A percentile compares a stretch with the other conserved stretches of the same genome.
Evolutionary conservation across 179 eudicot species (phyloP).

Genomic region (Silene vulgaris): DNA sequence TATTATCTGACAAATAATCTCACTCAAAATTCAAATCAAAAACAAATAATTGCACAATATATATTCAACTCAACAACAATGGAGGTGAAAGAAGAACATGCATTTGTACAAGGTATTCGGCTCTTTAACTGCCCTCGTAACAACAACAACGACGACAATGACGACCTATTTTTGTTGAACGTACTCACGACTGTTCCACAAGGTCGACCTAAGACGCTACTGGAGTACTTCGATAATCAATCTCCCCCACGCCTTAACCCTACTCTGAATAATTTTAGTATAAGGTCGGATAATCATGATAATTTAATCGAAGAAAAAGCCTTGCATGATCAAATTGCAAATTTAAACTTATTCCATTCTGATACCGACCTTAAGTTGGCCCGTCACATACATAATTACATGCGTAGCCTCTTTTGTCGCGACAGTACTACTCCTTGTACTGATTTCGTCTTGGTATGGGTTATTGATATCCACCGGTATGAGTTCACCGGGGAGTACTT

Average conservation of each 20-base stretch:
- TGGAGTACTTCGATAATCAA: neutral
- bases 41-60: too few relatives aligned
- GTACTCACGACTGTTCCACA: neutral
- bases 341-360: neutral
- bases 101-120: neutral
- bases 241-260: neutral
- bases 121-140: neutral
- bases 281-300: neutral
- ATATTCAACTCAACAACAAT: too few relatives aligned
- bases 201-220: neutral
- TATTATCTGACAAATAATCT: too few relatives aligned
- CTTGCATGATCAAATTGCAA: neutral
- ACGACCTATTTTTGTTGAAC: neutral
- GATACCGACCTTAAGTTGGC: neutral
- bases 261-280: neutral
- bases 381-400: neutral
- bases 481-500: neutral
- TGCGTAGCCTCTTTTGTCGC: conserved; percentile 1
- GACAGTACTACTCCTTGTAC: neutral
- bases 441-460: neutral
- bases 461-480: neutral
- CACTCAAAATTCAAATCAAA: too few relatives aligned
- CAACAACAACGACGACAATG: neutral
- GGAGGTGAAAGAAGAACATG: too few relatives aligned
- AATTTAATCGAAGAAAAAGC: neutral